A percentile compares a stretch with the other conserved stretches of the same genome.
phyloP scores from a whole-genome alignment of 306 rosid species.

The Glycine soja region DNA sequence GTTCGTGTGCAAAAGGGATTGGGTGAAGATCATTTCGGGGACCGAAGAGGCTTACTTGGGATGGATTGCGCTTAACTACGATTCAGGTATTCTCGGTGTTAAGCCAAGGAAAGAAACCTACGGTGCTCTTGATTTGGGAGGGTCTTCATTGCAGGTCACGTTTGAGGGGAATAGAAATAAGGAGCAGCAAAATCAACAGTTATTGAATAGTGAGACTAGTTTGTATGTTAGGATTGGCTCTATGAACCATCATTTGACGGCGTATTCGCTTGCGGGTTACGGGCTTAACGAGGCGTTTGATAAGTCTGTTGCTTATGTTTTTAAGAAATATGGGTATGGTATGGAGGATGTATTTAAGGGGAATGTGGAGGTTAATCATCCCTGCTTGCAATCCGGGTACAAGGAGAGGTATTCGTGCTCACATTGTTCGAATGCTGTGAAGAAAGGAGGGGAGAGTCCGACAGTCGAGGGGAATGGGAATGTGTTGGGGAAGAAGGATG shows the following conservation, averaged over 20 bases:
- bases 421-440: conserved; percentile 52
- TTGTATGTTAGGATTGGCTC: conserved; percentile 82
- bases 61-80: conserved; percentile 92
- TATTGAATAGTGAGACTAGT: conserved; percentile 61
- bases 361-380: conserved; percentile 70
- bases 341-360: conserved; percentile 1
- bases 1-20: conserved; percentile 66
- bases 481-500: conserved; percentile 49
- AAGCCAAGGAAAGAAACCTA: conserved; percentile 66
- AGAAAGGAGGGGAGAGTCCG: conserved; percentile 59
- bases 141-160: conserved; percentile 93
- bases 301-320: conserved; percentile 78
- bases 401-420: conserved; percentile 70
- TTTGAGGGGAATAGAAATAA: conserved; percentile 63
- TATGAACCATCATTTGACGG: conserved; percentile 82
- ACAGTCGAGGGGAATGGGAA: conserved; percentile 46
- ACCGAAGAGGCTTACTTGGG: conserved; percentile 95
- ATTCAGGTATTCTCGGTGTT: conserved; percentile 58
- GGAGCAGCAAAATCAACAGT: neutral
- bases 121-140: conserved; percentile 96
- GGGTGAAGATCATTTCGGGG: conserved; percentile 85
- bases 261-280: conserved; percentile 82
- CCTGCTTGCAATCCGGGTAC: conserved; percentile 90
- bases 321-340: neutral
- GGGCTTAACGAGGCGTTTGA: conserved; percentile 94